Percentiles rank a stretch among this genome's conserved stretches.
Evolutionary conservation across 2,329 filamentous ascomycete species (phyloP).

Genomic region (Penicillium corylophilum): DNA sequence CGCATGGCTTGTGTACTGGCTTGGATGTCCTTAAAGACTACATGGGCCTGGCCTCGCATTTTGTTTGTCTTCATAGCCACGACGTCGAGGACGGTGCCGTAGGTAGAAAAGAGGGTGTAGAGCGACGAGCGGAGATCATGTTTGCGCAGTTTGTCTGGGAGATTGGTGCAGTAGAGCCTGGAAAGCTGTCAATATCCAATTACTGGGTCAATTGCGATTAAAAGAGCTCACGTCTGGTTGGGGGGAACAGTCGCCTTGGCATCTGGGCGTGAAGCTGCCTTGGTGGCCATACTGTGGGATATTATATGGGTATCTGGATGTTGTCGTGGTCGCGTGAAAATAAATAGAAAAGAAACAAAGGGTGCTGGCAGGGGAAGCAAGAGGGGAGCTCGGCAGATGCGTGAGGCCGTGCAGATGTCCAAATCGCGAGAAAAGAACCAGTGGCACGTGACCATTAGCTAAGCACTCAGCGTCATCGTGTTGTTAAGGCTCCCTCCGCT

Average conservation of each 20-base stretch:
- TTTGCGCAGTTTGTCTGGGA: constrained; percentile 89
- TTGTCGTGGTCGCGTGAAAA: background rate
- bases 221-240: constrained; percentile 68
- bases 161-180: constrained; percentile 85
- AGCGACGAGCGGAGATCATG: constrained; percentile 79
- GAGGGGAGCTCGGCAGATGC: constrained; percentile 1
- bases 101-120: constrained; percentile 92
- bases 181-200: constrained; percentile 22
- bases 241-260: constrained; percentile 57
- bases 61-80: constrained; percentile 83
- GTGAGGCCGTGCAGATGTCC: constrained; percentile 4
- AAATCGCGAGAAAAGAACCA: constrained; percentile 13
- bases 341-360: background rate
- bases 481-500: constrained; percentile 5
- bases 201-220: constrained; percentile 2
- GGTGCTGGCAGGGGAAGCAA: background rate
- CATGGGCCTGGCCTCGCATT: constrained; percentile 94
- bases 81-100: constrained; percentile 88
- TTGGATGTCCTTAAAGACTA: constrained; percentile 86
- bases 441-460: constrained; percentile 15
- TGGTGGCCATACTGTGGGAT: constrained; percentile 36
- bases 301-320: background rate
- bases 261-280: constrained; percentile 41
- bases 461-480: constrained; percentile 24
- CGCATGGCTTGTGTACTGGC: constrained; percentile 94